Base-by-base conservation (phyloP, 2,329 filamentous ascomycete genomes). In the Apiospora marii region DNA sequence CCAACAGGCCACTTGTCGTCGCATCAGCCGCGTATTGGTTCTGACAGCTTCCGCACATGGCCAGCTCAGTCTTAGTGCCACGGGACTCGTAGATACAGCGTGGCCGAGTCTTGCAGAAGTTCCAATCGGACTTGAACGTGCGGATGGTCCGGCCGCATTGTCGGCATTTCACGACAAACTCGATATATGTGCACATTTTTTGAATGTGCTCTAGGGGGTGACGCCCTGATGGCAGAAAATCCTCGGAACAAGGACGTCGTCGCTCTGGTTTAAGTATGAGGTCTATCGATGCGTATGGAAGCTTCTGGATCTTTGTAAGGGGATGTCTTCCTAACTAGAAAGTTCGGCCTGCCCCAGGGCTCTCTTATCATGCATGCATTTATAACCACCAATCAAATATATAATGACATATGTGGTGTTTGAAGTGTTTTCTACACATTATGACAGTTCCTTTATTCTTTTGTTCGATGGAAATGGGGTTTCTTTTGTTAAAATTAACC, bases 91-190 rank as follows among this genome's bases (percentile, higher is more conserved):
- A 64, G 12, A 41, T 4, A 64, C 58, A 64, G 13, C 58, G 58
- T 41, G 58, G 58, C 7, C 58, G 58, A 30, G 34, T 30, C 19
- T 41, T 64, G 58, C 58, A 64, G n/a, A 64, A 64, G 30, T 64
- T 22, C 58, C 58, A 64, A 22, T 34, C 58, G 19, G 58, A 64
- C 22, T 22, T 64, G 58, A 64, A 64, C 3, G 58, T 64, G 22
- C 58, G 58, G 58, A 64, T 64, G 58, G 58, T 64, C 19, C 58
- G 58, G 30, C 58, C 58, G 10, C 58, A 64, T n/a, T 64, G 58
- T 2, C 58, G 58, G 8, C 58, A 64, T 64, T 41, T 64, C 16
- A 64, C 58, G 58, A 64, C 34, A 19, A 64, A 64, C 41, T 41
- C 34, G 34, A 64, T 64, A 14, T 64, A 64, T 7, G 58, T 64